Evolutionary conservation across 1,284 basidiomycete species (phyloP), one percentile per base, ranked within the genome.

Genomic region (Flammula alnicola): DNA sequence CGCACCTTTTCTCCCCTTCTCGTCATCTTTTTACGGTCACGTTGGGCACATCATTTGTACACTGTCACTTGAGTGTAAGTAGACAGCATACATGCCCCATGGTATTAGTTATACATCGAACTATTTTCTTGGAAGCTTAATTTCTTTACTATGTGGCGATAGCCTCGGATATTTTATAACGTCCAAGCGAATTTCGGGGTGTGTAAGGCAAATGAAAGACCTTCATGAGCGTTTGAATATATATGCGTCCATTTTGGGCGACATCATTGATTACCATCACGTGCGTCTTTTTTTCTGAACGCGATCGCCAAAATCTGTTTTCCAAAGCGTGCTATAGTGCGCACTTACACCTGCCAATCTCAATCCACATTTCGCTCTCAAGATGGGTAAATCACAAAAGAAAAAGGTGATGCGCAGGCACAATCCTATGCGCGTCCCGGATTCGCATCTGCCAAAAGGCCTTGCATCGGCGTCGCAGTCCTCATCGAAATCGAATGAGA

Each of bases 341-440:
- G 35, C 40, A 14, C 11, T 27, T 23, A 19, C 36, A 12, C 27
- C 31, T 11, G 26, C 30, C 27, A 38, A 16, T 27, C 17, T 17
- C n/a, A 39, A 22, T 22, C 9, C 11, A 19, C 32, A n/a, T n/a
- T n/a, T n/a, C n/a, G n/a, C n/a, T 26, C 12, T 12, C 38, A 63
- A 48, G 19, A 95, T 95, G 93, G 93, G 93, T 57, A 95, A 95
- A 70, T 84, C 90, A 43, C 92, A 94, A 66, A 92, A 91, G 71
- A 91, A 92, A 72, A 74, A 80, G 54, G 62, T 82, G 36, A 83
- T 84, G 81, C 82, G 90, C 53, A 76, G 93, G 50, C 93, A 95
- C 68, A 95, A 96, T 63, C 93, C 93, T 8, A 80, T 95, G 75
- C 81, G 93, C 33, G 92, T 96, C 0, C 93, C 93, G 10, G 93